Evolutionary conservation across 108 stramenopile genomes (phyloP).

Genomic region (Cyclotella choctawhatcheeana): DNA sequence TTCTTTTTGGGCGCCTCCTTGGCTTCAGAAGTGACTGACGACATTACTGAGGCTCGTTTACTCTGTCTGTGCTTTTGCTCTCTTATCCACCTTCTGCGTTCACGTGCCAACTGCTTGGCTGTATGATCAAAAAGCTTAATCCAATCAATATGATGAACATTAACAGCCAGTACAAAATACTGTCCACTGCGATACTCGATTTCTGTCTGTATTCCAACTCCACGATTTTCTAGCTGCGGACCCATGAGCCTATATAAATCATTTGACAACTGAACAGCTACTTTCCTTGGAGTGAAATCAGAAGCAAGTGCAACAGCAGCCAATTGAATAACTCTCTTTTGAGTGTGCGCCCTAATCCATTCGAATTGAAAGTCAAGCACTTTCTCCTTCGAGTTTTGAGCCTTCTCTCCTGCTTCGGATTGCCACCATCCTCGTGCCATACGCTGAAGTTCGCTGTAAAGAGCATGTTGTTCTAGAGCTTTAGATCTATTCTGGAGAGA

Average conservation of each 20-base stretch:
- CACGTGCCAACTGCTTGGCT: slow-evolving; percentile 41
- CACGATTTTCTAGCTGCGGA: slow-evolving; percentile 65
- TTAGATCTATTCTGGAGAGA: no score
- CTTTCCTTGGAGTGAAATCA: slow-evolving; percentile 69
- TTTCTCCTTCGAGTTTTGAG: slow-evolving; percentile 20
- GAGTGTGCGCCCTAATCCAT: slow-evolving; percentile 69
- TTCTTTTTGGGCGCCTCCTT: slow-evolving; percentile 18
- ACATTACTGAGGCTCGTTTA: slow-evolving; percentile 22
- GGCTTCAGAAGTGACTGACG: background rate
- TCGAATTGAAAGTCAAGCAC: slow-evolving; percentile 53
- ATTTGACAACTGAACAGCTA: slow-evolving; percentile 83
- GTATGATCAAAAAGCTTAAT: slow-evolving; percentile 59
- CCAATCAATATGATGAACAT: slow-evolving; percentile 75
- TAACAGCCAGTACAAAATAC: slow-evolving; percentile 83
- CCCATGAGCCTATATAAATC: slow-evolving; percentile 74
- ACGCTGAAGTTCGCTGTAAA: slow-evolving; percentile 76
- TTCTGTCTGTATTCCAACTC: slow-evolving; percentile 78
- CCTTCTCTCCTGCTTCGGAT: slow-evolving; percentile 29
- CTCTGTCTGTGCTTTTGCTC: slow-evolving; percentile 16
- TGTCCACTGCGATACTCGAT: slow-evolving; percentile 83
- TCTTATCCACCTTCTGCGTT: slow-evolving; percentile 35
- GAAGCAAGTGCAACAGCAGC: slow-evolving; percentile 73
- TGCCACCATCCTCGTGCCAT: slow-evolving; percentile 78
- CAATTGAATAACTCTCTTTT: slow-evolving; percentile 70
- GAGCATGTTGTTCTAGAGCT: no score